These are phyloP conservation scores for Phytopythium sindhum DNA, from an alignment of 352 stramenopile species.

Conservation along the genomic window DNA sequence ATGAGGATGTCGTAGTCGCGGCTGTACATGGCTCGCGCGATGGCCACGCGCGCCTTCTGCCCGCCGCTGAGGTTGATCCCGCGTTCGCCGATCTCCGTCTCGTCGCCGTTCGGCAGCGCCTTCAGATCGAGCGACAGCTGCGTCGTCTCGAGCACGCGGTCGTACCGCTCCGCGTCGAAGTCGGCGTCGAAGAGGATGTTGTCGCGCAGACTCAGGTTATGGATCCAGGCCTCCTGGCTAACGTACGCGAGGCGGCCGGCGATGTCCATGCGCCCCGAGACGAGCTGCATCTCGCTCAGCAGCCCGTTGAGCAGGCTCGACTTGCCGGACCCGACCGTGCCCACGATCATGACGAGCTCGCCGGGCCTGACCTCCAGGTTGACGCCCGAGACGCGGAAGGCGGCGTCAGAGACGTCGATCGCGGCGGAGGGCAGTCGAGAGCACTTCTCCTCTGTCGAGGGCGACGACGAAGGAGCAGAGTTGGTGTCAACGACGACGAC, in stretches of 20 bases:
- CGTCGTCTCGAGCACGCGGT: slow-evolving; percentile 67
- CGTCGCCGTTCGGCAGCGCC: slow-evolving; percentile 84
- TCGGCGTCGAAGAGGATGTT: slow-evolving; percentile 35
- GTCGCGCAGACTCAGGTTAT: slow-evolving; percentile 23
- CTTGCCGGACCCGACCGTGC: slow-evolving; percentile 49
- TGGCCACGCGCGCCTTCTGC: slow-evolving; percentile 83
- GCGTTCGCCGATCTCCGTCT: slow-evolving; percentile 93
- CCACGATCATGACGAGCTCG: slow-evolving; percentile 49
- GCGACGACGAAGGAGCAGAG: neutral
- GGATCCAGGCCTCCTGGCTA: slow-evolving; percentile 38
- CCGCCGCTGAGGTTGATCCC: slow-evolving; percentile 93
- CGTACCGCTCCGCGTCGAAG: slow-evolving; percentile 20
- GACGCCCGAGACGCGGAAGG: slow-evolving; percentile 8
- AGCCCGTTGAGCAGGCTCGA: slow-evolving; percentile 45
- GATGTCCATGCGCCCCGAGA: slow-evolving; percentile 9
- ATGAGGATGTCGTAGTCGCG: slow-evolving; percentile 84
- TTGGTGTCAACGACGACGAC: neutral
- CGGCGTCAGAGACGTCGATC: neutral
- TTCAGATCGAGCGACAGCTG: slow-evolving; percentile 81
- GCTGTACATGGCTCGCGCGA: slow-evolving; percentile 89
- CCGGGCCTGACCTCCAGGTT: slow-evolving; percentile 42
- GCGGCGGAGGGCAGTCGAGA: neutral
- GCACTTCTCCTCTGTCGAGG: neutral
- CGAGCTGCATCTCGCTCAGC: slow-evolving; percentile 36
- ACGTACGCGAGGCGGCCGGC: slow-evolving; percentile 24